phyloP scores from a whole-genome alignment of 148 eudicot genomes.

The Rhododendron mucronatum region DNA sequence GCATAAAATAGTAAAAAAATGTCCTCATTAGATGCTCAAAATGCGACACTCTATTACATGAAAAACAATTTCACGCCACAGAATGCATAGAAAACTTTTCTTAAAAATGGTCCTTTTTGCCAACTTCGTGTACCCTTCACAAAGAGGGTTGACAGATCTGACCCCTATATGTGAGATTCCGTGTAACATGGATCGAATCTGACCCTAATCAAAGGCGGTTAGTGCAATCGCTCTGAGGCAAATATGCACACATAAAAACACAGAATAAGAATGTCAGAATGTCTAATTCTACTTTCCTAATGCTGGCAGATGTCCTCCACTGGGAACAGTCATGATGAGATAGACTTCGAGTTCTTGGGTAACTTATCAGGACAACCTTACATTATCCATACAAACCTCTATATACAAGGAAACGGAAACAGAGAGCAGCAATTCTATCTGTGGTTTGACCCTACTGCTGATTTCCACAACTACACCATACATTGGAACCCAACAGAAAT shows the following conservation, averaged over 20 bases:
- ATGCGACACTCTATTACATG: neutral
- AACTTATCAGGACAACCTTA: conserved; percentile 57
- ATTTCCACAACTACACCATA: conserved; percentile 21
- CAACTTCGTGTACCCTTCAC: neutral
- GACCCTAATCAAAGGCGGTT: neutral
- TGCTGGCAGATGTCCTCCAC: conserved; percentile 47
- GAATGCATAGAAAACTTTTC: neutral
- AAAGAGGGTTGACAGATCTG: neutral
- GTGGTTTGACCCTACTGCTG: conserved; percentile 50
- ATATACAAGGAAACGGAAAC: conserved; percentile 47
- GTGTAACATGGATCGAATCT: neutral
- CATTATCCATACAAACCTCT: conserved; percentile 70
- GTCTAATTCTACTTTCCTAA: neutral
- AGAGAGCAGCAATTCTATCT: conserved; percentile 64
- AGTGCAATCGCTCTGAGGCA: neutral
- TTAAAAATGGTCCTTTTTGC: neutral
- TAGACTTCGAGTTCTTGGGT: conserved; percentile 89
- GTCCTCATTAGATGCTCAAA: neutral
- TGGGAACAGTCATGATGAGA: conserved; percentile 58
- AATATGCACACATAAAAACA: neutral
- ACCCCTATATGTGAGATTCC: neutral
- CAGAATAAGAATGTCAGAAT: neutral
- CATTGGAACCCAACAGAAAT: conserved; percentile 19
- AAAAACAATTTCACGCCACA: neutral
- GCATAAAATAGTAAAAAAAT: neutral